Evolutionary conservation across 441 rosid species (phyloP), one percentile per base, ranked within the genome.

Genomic region (Flueggea neowawraea): DNA sequence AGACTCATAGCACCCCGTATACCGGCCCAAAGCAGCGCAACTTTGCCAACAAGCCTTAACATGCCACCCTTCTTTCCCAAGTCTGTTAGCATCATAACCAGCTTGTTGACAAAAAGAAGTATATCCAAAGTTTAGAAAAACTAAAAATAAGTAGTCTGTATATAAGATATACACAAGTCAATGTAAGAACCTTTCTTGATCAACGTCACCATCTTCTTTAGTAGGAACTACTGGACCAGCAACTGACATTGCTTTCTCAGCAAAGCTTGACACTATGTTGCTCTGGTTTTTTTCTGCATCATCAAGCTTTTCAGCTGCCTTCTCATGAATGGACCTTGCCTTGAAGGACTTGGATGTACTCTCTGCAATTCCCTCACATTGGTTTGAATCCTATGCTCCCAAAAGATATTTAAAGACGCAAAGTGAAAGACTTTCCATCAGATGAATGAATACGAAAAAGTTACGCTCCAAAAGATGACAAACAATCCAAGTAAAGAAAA

Each of bases 11-110:
- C 98, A 73, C 96, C 97, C 50, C 98, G 97, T 68, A 95, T 74
- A 62, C 99, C 99, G 78, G 96, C 99, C 99, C 99, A 95, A 71
- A 95, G 97, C 84, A 95, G 73, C 64, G 99, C 99, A 79, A 89
- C 57, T 79, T 95, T 95, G 52, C 96, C 90, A 73, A 95, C 87
- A 64, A 95, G 84, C 81, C 44, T 85, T 80, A 92, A 61, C 69
- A 92, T 72, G 69, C 99, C 99, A 70, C 99, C 99, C 81, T 71
- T 92, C 79, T 95, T 97, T 63, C 96, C 99, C 81, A 84, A 74
- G 61, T 85, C 96, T 54, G 96, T 80, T 72, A 95, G 73, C 90
- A 92, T 83, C 12, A 95, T 84, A 47, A 95, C 99, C 68, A 95
- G 70, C 79, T 98, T 95, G 84, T 72, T 66, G 58, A 67, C 41